Base-by-base conservation (phyloP, 305 asterid species). In the Fraxinus dipetala region DNA sequence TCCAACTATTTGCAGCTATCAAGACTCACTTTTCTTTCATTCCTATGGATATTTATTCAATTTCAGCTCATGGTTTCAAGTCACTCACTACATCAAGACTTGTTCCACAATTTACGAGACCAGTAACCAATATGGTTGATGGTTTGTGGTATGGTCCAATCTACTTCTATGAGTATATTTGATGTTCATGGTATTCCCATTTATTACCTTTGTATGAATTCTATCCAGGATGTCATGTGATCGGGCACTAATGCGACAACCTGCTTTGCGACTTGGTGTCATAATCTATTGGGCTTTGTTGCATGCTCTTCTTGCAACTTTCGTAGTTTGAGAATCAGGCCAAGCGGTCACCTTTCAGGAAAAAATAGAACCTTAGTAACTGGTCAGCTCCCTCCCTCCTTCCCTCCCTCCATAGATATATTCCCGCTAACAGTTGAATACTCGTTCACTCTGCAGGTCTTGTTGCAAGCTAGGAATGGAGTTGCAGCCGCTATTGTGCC, bases 51-150 rank as follows among this genome's bases (percentile, higher is more conserved):
- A 40, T 75, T 76, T 77, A 14, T 78, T 78, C 48, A 69, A 54
- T 81, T 86, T 86, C 94, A 96, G 99, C 99, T 88, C 99, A 96
- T 85, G 99, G 98, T 85, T 96, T 96, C 90, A 96, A 94, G 94
- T 94, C 99, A 16, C 93, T 96, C 78, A 93, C 99, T 79, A 91
- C 99, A 45, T 96, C 98, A 78, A 93, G 88, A 85, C 87, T 94
- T 75, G 91, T 94, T 85, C 99, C 99, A 4, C 88, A 96, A 79
- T 96, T 96, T 89, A 94, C 98, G 16, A 91, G 99, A 77, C 99
- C 99, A 45, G 90, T 92, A 54, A 90, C 98, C 9, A 92, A 96
- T 88, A 77, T 94, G 88, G 85, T 96, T 80, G 99, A 96, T 87
- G 98, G 99, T 38, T 84, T 96, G 84, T 96, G 99, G 99, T 96